Conservation (phyloP, 441 rosid genomes). For the Cnidoscolus chayamansa region DNA sequence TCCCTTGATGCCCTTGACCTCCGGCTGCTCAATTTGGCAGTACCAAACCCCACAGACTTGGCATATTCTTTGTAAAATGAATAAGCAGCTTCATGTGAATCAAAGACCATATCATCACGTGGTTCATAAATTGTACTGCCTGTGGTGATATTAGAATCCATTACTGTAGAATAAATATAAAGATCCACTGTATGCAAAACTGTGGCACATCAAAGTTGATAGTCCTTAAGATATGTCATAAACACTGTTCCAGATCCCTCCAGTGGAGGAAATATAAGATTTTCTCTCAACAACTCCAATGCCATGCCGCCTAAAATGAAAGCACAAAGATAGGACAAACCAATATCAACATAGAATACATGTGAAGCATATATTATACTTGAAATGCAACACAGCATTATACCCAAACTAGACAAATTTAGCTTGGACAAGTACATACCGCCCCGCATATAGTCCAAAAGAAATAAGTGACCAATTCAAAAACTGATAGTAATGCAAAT, state of each 20-base stretch:
- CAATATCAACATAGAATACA: not conserved
- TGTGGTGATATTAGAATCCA: not conserved
- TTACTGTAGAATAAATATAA: not conserved
- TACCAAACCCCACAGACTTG: slow-evolving; percentile 10
- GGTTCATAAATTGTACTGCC: slow-evolving; percentile 6
- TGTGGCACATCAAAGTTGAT: not conserved
- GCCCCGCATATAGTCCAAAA: not conserved
- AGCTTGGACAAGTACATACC: not conserved
- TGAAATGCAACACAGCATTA: not conserved
- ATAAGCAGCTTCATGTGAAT: slow-evolving; percentile 14
- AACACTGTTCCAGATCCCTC: not conserved
- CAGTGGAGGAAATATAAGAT: not conserved
- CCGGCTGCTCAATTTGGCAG: slow-evolving; percentile 15
- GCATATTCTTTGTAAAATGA: slow-evolving; percentile 19
- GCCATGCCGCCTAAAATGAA: not conserved
- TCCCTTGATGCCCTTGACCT: slow-evolving; percentile 17
- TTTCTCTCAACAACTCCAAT: not conserved
- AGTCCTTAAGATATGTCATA: no score
- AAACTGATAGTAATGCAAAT: not conserved
- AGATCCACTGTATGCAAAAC: not conserved
- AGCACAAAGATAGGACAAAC: not conserved
- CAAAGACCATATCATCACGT: slow-evolving; percentile 15
- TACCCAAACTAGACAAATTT: not conserved
- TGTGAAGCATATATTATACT: no score
- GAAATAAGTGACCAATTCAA: not conserved